Base-by-base conservation (phyloP, 176 grass and related monocot species). In the Chrysopogon serrulatus region DNA sequence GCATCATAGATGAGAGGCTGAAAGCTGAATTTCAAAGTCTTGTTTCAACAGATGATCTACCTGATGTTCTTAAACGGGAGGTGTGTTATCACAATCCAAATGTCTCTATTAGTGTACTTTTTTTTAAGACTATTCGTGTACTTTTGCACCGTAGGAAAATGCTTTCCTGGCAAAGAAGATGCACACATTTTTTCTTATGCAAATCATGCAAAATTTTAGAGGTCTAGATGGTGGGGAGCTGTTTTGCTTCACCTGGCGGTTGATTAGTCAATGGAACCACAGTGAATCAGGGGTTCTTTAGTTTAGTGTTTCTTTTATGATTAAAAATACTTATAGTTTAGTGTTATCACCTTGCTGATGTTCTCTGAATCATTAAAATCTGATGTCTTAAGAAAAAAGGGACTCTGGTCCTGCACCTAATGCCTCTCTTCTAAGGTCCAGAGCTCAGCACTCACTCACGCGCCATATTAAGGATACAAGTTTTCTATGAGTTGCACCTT, bases 31-130 rank as follows among this genome's bases (percentile, higher is more conserved):
- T 98, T 77, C 86, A 84, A 84, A 65, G 37, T 80, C 89, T 95
- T 65, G 65, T 95, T 83, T 95, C 74, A 47, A 90, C 86, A 8
- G 84, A 91, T 10, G 68, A 70, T 86, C 70, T 95, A 68, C 86
- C 88, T 36, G 90, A 88, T 74, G 53, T 88, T 85, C 88, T 98
- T 82, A 90, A 90, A 77, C 42, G 23, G 10, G 95, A 98, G 92
- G 95, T 98, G 57, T 13, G 74, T 63, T 57, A 6, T 86, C 30
- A 51, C 27, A 44, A 71, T 42, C 65, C 27, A 26, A 56, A 21
- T 30, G 70, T 82, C 10, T 32, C 39, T 84, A 68, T 64, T 75
- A 87, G 23, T 57, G 70, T 82, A 81, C 3, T 78, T 73, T 85
- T 75, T n/a, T n/a, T n/a, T n/a, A n/a, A n/a, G n/a, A n/a, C 39